A percentile compares a stretch with the other conserved stretches of the same genome.
Evolutionary conservation across 352 stramenopile genomes (phyloP).

Genomic region (Phytopythium aichiense): DNA sequence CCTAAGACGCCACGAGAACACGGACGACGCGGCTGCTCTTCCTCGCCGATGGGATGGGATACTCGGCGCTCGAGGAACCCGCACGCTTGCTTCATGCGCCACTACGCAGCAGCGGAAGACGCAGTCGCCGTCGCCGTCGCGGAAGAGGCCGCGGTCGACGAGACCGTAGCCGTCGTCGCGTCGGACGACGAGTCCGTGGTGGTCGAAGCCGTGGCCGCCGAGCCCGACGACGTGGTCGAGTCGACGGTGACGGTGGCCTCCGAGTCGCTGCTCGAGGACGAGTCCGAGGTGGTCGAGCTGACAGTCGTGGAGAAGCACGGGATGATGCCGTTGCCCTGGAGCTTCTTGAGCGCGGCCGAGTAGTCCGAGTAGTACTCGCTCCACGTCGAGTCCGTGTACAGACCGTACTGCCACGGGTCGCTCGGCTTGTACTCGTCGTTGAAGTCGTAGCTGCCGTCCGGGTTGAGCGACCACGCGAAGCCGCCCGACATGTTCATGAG

Average conservation of each 20-base stretch:
- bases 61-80: not conserved
- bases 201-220: constrained; percentile 1
- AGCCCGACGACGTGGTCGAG: constrained; percentile 18
- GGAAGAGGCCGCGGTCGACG: constrained; percentile 11
- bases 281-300: constrained; percentile 26
- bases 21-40: not conserved
- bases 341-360: constrained; percentile 42
- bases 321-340: constrained; percentile 74
- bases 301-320: constrained; percentile 56
- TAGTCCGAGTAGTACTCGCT: constrained; percentile 71
- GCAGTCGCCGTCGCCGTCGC: constrained; percentile 14
- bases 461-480: constrained; percentile 80
- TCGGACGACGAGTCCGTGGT: constrained; percentile 10
- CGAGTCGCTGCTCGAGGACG: constrained; percentile 9
- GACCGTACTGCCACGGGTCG: constrained; percentile 59
- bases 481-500: constrained; percentile 67
- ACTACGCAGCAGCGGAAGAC: constrained; percentile 8
- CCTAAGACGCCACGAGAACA: constrained; percentile 1
- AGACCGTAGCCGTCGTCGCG: constrained; percentile 15
- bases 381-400: constrained; percentile 71
- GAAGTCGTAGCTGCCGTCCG: constrained; percentile 69
- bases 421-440: constrained; percentile 68
- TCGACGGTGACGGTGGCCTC: constrained; percentile 17
- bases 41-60: not conserved
- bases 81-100: not conserved